Conservation (phyloP, 2,329 filamentous ascomycete species). For the Cordyceps cateniannulata region DNA sequence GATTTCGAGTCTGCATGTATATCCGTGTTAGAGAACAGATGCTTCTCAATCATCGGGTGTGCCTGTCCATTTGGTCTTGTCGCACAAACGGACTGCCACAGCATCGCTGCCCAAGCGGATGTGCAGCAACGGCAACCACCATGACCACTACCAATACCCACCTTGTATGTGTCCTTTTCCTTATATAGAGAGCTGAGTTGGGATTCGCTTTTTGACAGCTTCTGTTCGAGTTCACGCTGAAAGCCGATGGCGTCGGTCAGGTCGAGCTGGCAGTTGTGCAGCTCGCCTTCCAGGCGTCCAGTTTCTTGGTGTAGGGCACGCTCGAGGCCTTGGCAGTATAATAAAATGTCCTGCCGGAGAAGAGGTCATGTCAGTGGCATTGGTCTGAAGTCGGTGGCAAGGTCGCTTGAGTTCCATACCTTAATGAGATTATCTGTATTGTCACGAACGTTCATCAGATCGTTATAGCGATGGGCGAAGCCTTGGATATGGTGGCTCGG, state of each 20-base stretch:
- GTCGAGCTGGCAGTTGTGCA: slow-evolving; percentile 42
- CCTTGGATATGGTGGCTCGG: slow-evolving; percentile 1
- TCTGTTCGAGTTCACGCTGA: slow-evolving; percentile 44
- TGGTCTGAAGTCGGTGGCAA: not conserved
- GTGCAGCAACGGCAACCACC: not conserved
- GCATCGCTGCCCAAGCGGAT: not conserved
- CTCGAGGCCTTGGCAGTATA: slow-evolving; percentile 40
- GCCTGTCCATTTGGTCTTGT: not conserved
- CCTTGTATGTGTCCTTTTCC: slow-evolving; percentile 40
- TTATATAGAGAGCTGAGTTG: slow-evolving; percentile 28
- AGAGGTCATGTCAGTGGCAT: not conserved
- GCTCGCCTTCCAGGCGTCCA: slow-evolving; percentile 30
- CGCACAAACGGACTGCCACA: not conserved
- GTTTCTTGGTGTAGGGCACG: slow-evolving; percentile 38
- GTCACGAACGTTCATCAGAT: slow-evolving; percentile 9
- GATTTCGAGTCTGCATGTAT: slow-evolving; percentile 41
- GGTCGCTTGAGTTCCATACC: not conserved
- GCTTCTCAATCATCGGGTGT: not conserved
- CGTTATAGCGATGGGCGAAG: slow-evolving; percentile 12
- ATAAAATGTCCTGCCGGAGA: slow-evolving; percentile 37
- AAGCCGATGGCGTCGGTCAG: slow-evolving; percentile 42
- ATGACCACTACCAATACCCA: slow-evolving; percentile 18
- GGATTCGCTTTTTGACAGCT: slow-evolving; percentile 33
- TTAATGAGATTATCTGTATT: slow-evolving; percentile 11
- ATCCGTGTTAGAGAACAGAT: slow-evolving; percentile 1